Evolutionary conservation across 1,284 basidiomycete genomes (phyloP), one percentile per base, ranked within the genome.

Genomic region (Leucoagaricus sp.): DNA sequence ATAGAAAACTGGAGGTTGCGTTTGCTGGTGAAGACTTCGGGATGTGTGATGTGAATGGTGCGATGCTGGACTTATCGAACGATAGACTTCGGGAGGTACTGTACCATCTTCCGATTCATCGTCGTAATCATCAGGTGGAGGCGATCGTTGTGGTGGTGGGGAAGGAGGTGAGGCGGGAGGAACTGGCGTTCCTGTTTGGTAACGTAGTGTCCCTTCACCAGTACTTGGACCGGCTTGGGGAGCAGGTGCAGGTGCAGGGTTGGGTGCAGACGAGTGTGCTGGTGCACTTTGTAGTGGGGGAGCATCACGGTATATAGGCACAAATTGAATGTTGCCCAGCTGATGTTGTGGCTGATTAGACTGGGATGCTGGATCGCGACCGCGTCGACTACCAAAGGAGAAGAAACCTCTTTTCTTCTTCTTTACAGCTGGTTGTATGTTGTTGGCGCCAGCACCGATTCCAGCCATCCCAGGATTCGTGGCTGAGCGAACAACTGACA

Each of bases 221-320:
- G 42, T 17, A 38, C 25, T 38, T 12, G 51, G 29, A 34, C 38
- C 47, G 10, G 38, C 28, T 15, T 13, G n/a, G 10, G 50, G 4
- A 34, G 23, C 42, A 26, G 29, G 15, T 15, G 9, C 31, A 17
- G 38, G 44, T 19, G 29, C 31, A 7, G 8, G 23, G 25, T 13
- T 13, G 25, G 49, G 23, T 25, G 25, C 17, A 15, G 34, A 26
- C 34, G n/a, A n/a, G n/a, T 28, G 45, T 17, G 41, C 29, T 26
- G 50, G 28, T 29, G 9, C 31, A 51, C 38, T 28, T 25, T 46
- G n/a, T n/a, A n/a, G n/a, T n/a, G n/a, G n/a, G n/a, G n/a, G n/a
- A n/a, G n/a, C n/a, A n/a, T n/a, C n/a, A n/a, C n/a, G 55, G 19
- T 57, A 57, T 51, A 57, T 40, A 31, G 55, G 49, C 26, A 46